Percentiles rank a stretch among this genome's conserved stretches.
Evolutionary conservation across 768 basidiomycete species (phyloP).

Genomic region (Pisolithus albus): DNA sequence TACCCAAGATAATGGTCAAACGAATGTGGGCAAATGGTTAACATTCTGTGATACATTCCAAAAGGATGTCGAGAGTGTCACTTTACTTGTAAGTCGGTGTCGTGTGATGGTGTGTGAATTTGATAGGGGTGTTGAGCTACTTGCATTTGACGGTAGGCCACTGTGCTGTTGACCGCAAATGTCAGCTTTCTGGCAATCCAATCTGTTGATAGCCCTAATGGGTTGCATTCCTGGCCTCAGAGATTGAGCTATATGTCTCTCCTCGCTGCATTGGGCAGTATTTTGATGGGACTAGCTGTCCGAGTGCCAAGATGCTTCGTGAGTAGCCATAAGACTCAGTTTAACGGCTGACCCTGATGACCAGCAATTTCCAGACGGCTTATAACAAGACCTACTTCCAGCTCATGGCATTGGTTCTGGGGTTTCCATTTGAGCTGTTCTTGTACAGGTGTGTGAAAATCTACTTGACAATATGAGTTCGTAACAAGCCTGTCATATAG

Average conservation of each 20-base stretch:
- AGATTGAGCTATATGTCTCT: background rate
- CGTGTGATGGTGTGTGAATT: too few species aligned
- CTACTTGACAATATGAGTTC: background rate
- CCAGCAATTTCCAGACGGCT: background rate
- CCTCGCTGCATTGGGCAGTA: background rate
- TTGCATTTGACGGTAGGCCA: background rate
- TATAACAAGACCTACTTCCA: background rate
- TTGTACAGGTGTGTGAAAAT: background rate
- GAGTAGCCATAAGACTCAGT: background rate
- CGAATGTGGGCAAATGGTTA: background rate
- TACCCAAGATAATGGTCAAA: background rate
- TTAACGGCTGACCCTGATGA: too few species aligned
- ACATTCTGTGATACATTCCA: background rate
- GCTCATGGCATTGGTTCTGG: background rate
- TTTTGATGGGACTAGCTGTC: background rate
- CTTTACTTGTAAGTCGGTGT: background rate
- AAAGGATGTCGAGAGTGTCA: background rate
- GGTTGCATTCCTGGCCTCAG: background rate
- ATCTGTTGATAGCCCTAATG: background rate
- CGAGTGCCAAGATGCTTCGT: background rate
- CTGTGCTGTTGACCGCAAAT: background rate
- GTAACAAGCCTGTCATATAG: background rate
- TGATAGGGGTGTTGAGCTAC: background rate
- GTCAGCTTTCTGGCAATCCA: background rate
- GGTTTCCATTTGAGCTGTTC: background rate